Evolutionary conservation across 2,329 filamentous ascomycete genomes (phyloP), one percentile per base, ranked within the genome.

Genomic region (Fusarium paranaense): DNA sequence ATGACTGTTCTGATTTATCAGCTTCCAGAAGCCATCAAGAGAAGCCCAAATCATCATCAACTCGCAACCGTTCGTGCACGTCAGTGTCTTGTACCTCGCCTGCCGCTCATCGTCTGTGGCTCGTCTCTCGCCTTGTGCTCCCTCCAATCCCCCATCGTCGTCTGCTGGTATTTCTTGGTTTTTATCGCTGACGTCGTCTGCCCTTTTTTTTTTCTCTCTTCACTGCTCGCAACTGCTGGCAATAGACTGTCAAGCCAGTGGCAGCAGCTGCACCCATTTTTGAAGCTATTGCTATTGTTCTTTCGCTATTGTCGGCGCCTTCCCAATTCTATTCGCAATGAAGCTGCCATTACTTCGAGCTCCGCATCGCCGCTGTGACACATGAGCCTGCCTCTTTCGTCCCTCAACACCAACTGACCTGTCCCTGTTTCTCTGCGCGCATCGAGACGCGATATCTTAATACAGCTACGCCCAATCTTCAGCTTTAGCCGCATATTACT

Each of bases 261-360:
- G n/a, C 50, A 47, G 32, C 25, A 47, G 20, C 25, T 62, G 62
- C 57, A 47, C 30, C 57, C n/a, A 27, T 59, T 40, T 60, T 70
- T 62, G 62, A 37, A 58, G 25, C 25, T 30, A 25, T n/a, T 37
- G 35, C 16, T 27, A 25, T 65, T 65, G 58, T 64, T 52, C 35
- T 20, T 8, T 30, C 38, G 61, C 25, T 50, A 16, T 40, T 35
- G 33, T 52, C 37, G 52, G 56, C 33, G 20, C 45, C 64, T 61
- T 66, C 70, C 62, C 38, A n/a, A 52, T 8, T 54, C 30, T 62
- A 32, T 62, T 70, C 69, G 72, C 70, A 62, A 78, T 78, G 77
- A 76, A 71, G 63, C 60, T 73, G 60, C 62, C 67, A 70, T 69
- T 52, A 35, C 73, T 63, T 54, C 63, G 58, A 68, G 37, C 61